Evolutionary conservation across 306 rosid genomes (phyloP).

Genomic region (Pyrus betulifolia): DNA sequence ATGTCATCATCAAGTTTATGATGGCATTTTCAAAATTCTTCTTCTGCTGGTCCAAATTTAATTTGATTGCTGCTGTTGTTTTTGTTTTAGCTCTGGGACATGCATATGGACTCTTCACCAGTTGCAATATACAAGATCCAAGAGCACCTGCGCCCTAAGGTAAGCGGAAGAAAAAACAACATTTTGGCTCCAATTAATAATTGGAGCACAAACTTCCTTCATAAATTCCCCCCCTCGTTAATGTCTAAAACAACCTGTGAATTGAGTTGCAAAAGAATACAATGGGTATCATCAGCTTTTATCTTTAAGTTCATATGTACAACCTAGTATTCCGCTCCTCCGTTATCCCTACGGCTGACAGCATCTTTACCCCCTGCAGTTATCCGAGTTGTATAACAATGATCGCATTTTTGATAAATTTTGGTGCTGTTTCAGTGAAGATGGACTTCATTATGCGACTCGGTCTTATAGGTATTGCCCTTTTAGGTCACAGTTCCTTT

Average conservation of each 20-base stretch:
- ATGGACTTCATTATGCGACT: conserved; percentile 58
- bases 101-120: conserved; percentile 57
- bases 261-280: not conserved
- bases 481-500: not conserved
- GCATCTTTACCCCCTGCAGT: conserved; percentile 22
- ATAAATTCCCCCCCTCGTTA: not conserved
- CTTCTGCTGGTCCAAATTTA: not conserved
- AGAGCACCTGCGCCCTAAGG: conserved; percentile 62
- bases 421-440: conserved; percentile 56
- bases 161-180: conserved; percentile 6
- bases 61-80: not conserved
- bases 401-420: conserved; percentile 64
- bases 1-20: too few species aligned
- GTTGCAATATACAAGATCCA: conserved; percentile 51
- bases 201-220: not conserved
- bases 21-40: too few species aligned
- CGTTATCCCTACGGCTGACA: conserved; percentile 4
- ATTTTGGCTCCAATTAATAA: not conserved
- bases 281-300: not conserved
- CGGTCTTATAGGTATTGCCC: conserved; percentile 58
- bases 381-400: conserved; percentile 47
- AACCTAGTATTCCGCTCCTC: not conserved
- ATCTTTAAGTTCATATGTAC: not conserved
- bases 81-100: conserved; percentile 60
- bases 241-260: not conserved